Evolutionary conservation across 1,284 basidiomycete species (phyloP).

Genomic region (Abortiporus biennis): DNA sequence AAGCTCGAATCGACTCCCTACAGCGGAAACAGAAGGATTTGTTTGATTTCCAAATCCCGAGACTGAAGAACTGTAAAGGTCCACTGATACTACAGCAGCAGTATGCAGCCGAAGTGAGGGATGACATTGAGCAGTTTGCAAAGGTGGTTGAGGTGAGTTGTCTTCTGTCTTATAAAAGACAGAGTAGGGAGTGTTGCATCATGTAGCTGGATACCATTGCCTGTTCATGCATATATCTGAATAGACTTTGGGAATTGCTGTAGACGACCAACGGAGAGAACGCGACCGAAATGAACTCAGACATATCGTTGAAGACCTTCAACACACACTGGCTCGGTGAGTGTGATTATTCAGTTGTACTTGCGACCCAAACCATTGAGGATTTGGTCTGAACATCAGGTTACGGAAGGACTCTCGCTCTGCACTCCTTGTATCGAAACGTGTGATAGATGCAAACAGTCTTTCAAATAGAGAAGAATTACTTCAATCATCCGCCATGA

Average conservation of each 20-base stretch:
- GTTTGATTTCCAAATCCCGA: slow-evolving; percentile 65
- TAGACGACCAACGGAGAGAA: slow-evolving; percentile 62
- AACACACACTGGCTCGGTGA: slow-evolving; percentile 43
- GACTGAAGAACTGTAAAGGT: slow-evolving; percentile 59
- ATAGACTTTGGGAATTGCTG: slow-evolving; percentile 57
- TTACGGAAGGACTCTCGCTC: slow-evolving; percentile 55
- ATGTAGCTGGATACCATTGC: background rate
- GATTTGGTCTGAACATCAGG: slow-evolving; percentile 27
- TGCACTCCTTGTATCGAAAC: slow-evolving; percentile 67
- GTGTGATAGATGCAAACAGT: slow-evolving; percentile 55
- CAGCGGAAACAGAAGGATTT: slow-evolving; percentile 61
- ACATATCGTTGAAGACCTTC: slow-evolving; percentile 42
- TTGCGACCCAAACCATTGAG: background rate
- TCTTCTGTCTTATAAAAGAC: slow-evolving; percentile 4
- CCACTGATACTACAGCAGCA: slow-evolving; percentile 66
- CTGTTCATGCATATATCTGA: slow-evolving; percentile 12
- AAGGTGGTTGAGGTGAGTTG: slow-evolving; percentile 63
- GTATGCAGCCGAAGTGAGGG: slow-evolving; percentile 66
- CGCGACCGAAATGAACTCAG: slow-evolving; percentile 46
- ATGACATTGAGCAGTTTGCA: slow-evolving; percentile 62
- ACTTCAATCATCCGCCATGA: slow-evolving; percentile 41
- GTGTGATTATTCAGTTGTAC: slow-evolving; percentile 16
- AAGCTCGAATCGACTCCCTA: slow-evolving; percentile 42
- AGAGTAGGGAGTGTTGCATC: background rate
- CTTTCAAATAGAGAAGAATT: slow-evolving; percentile 61